Base-by-base conservation (phyloP, 345 rosid genomes). In the Lumnitzera racemosa region DNA sequence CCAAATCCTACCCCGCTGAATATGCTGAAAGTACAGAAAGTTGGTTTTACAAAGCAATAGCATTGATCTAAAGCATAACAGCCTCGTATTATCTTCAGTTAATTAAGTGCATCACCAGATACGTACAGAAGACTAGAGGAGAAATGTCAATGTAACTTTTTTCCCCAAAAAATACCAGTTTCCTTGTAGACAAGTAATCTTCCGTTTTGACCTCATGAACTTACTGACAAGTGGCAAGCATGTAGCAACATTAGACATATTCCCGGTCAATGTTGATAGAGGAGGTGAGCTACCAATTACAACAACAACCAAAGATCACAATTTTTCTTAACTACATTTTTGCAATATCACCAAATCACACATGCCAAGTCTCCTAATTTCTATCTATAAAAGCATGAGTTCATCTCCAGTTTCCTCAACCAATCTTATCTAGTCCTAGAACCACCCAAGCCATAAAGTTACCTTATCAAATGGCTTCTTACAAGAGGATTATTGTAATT, bases 281-380 rank as follows among this genome's bases (percentile, higher is more conserved):
- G 51, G 55, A 46, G 51, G 64, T 50, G 48, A 61, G 4, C 55
- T 13, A 50, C 49, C 64, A 49, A 47, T 47, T 36, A 25, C 12
- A 24, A 17, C 12, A 24, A 17, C 46, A 63, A 24, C 4, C 49
- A 11, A 29, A 52, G 48, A 24, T 51, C 13, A 46, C 20, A 15
- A 53, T 29, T 62, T 62, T 51, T 62, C 65, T 46, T 31, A 53
- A 62, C 57, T 29, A 53, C 29, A 55, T 25, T 20, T 10, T 20
- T 54, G 49, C 41, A 43, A 29, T 43, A 23, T 20, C 55, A 15
- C 62, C 29, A 12, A 56, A 57, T 54, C 67, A 31, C 55, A 55
- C 17, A 47, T 20, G 36, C 49, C 25, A 58, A 43, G 46, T 24
- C 29, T 24, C 12, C 49, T 31, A 27, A 15, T 55, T 15, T 54